phyloP scores from a whole-genome alignment of 75 land plant genomes.

The Picea sitchensis region DNA sequence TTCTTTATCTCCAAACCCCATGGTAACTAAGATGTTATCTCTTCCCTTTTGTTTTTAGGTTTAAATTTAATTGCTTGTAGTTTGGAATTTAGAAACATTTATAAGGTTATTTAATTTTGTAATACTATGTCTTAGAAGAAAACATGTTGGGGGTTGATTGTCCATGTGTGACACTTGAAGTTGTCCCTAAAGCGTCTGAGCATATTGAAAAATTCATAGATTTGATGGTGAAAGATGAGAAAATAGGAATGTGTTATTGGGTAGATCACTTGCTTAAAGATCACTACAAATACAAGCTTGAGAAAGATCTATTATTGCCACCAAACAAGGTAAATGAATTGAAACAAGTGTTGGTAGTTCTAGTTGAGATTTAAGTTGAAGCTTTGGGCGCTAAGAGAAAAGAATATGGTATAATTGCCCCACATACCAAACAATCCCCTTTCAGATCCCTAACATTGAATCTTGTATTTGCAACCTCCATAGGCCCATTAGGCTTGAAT shows the following conservation, averaged over 20 bases:
- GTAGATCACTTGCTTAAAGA: slow-evolving; percentile 96
- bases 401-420: slow-evolving; percentile 85
- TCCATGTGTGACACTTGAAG: slow-evolving; percentile 93
- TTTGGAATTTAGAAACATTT: neutral
- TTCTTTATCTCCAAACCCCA: too few species aligned
- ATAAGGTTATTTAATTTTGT: neutral
- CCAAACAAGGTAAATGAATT: slow-evolving; percentile 69
- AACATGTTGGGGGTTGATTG: slow-evolving; percentile 90
- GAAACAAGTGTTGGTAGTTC: slow-evolving; percentile 66
- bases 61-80: neutral
- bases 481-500: slow-evolving; percentile 82
- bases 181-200: slow-evolving; percentile 90
- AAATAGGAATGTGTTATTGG: slow-evolving; percentile 74
- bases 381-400: slow-evolving; percentile 82
- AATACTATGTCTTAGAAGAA: slow-evolving; percentile 94
- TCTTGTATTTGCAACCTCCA: slow-evolving; percentile 89
- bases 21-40: too few species aligned
- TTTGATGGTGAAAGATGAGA: slow-evolving; percentile 96
- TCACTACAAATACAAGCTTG: slow-evolving; percentile 74
- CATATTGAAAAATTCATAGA: slow-evolving; percentile 98
- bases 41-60: too few species aligned
- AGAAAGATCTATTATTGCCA: slow-evolving; percentile 54
- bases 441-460: slow-evolving; percentile 98
- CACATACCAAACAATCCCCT: slow-evolving; percentile 91
- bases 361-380: slow-evolving; percentile 87